Conservation (phyloP, 306 rosid genomes). For the Leucaena leucocephala region DNA sequence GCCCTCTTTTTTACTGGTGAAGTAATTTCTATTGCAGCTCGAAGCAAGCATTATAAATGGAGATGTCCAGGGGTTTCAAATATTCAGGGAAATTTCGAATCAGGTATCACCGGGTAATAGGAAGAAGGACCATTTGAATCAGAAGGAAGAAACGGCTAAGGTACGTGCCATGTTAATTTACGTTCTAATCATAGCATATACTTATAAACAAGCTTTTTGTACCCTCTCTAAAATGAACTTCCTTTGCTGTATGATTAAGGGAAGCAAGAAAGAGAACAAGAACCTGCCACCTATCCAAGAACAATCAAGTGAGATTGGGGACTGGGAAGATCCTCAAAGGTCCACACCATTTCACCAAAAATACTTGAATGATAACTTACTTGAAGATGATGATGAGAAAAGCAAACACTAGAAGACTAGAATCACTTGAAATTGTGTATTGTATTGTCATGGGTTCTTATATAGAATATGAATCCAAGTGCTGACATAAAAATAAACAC, state of each 20-base stretch:
- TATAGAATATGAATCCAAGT: background rate
- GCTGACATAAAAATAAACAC: background rate
- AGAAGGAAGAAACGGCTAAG: slow-evolving; percentile 49
- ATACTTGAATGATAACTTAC: slow-evolving; percentile 36
- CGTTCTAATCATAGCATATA: background rate
- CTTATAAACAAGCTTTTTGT: background rate
- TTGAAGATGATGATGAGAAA: slow-evolving; percentile 32
- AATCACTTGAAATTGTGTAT: background rate
- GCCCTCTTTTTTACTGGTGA: slow-evolving; percentile 10
- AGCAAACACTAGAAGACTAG: slow-evolving; percentile 26
- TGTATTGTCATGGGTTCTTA: background rate
- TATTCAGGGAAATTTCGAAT: slow-evolving; percentile 56
- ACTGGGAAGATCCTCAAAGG: slow-evolving; percentile 45
- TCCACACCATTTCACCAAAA: slow-evolving; percentile 35
- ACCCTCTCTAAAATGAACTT: slow-evolving; percentile 24
- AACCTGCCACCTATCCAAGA: slow-evolving; percentile 61
- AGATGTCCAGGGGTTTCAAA: slow-evolving; percentile 72
- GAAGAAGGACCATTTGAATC: slow-evolving; percentile 41
- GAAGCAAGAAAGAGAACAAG: slow-evolving; percentile 43
- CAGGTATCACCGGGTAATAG: slow-evolving; percentile 37
- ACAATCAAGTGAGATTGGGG: slow-evolving; percentile 48
- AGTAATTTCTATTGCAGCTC: slow-evolving; percentile 49
- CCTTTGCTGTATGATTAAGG: slow-evolving; percentile 47
- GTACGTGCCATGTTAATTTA: slow-evolving; percentile 36
- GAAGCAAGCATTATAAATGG: slow-evolving; percentile 89